Base-by-base conservation (phyloP, 2,329 filamentous ascomycete genomes). In the Colletotrichum cuscutae region DNA sequence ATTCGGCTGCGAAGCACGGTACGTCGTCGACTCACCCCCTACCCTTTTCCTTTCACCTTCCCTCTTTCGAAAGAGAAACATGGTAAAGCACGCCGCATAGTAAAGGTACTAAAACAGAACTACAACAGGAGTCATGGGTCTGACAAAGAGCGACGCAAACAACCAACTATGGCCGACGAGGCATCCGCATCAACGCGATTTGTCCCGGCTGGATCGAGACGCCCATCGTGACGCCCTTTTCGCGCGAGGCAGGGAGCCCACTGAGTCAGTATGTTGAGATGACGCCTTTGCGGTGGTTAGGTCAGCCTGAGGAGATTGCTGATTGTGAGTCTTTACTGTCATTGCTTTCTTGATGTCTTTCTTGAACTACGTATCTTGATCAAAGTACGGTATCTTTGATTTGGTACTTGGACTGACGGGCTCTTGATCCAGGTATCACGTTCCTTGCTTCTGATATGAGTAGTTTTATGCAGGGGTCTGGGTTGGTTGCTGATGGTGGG, bases 121-220 rank as follows among this genome's bases (percentile, higher is more conserved):
- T 13, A 7, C 12, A 11, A 52, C 30, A 79, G 81, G 77, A 35
- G 84, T 89, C 5, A 76, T 89, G 62, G 87, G 87, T 0, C 80
- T 91, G 58, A 89, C 87, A 9, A 86, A 83, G 76, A 84, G 84
- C 2, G 89, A 91, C 74, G 89, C 86, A 1, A 84, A 86, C 61
- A 82, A 83, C 1, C 61, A 82, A 83, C 1, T 91, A 90, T 79
- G 86, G 85, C 1, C 76, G 82, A 4, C 77, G 82, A 61, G 85
- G 84, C 4, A 89, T 91, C 69, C 86, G 89, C 61, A 88, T 91
- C 78, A 91, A 91, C 76, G 88, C 88, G 3, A 86, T 91, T n/a
- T 90, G 89, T 68, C 89, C 89, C 0, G 87, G 84, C 11, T 88
- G 85, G 74, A 81, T 87, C 42, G 77, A 80, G 57, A 87, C 85